Conservation (phyloP, 2,329 filamentous ascomycete genomes). For the Cytospora leucostoma region DNA sequence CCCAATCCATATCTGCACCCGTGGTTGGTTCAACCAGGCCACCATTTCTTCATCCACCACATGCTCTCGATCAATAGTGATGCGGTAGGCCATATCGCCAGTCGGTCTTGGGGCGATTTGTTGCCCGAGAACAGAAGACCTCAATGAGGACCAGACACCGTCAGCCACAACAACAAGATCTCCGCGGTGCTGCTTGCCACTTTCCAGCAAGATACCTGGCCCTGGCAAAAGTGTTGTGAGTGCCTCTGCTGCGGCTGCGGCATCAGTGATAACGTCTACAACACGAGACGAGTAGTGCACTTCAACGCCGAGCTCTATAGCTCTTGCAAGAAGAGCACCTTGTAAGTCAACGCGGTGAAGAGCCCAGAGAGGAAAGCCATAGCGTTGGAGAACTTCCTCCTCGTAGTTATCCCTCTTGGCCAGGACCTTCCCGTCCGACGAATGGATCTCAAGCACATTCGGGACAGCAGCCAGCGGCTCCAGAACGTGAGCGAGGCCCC, state of each 20-base stretch:
- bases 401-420: not conserved
- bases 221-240: not conserved
- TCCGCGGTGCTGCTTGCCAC: not conserved
- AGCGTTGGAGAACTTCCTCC: not conserved
- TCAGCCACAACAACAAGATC: not conserved
- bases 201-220: not conserved
- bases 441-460: not conserved
- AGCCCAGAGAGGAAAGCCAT: not conserved
- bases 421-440: not conserved
- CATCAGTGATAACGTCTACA: not conserved
- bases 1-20: not conserved
- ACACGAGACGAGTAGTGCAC: not conserved
- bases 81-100: slow-evolving; percentile 1
- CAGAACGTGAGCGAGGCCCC: not conserved
- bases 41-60: not conserved
- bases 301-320: not conserved
- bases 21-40: not conserved
- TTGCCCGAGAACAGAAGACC: not conserved
- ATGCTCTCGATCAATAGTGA: not conserved
- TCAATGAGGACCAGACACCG: not conserved
- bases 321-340: not conserved
- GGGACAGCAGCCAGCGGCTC: not conserved
- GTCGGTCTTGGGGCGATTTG: not conserved
- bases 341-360: not conserved
- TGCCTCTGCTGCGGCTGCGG: no score